Evolutionary conservation across 345 rosid species (phyloP).

Genomic region (Arabidopsis thaliana): TAIR10.1 NC_003075.7:8649001-8649500

Average conservation of each 20-base stretch:
- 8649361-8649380: neutral
- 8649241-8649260: neutral
- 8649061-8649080: neutral
- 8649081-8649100: neutral
- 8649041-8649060: conserved; percentile 14
- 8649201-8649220: neutral
- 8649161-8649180: neutral
- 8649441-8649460: conserved; percentile 30
- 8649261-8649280: neutral
- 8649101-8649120: neutral
- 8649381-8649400: neutral
- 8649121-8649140: neutral
- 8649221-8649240: neutral
- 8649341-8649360: neutral
- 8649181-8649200: neutral
- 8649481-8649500: conserved; percentile 97
- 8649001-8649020: neutral
- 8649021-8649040: neutral
- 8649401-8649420: neutral
- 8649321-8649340: neutral
- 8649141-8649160: neutral
- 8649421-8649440: neutral
- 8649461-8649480: conserved; percentile 98
- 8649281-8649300: no score
- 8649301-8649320: neutral